Base-by-base conservation (phyloP, 257 asterid species). In the Solanum piurae region DNA sequence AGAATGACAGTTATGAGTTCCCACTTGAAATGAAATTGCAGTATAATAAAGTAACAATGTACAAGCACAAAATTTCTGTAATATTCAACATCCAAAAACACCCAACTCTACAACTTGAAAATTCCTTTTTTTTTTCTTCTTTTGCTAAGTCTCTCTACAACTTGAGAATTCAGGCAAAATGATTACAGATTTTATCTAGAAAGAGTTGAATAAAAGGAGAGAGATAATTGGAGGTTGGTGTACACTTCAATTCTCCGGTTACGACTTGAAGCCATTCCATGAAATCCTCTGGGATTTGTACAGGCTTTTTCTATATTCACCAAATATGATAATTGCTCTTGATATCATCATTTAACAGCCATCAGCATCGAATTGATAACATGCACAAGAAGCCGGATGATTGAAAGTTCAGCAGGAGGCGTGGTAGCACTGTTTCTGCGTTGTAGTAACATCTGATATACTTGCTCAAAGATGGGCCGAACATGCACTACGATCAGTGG, bases 381-480 rank as follows among this genome's bases (percentile, higher is more conserved):
- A 42, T 96, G 98, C 96, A 94, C 90, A 90, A 97, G 92, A 83
- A 96, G 88, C 7, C 98, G 99, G 88, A 95, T 94, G 91, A 55
- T 92, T 44, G 96, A 90, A 29, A 93, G 91, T 36, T 95, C 99
- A 0, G 91, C 38, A 18, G 91, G 89, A 1, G 90, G 83, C 0
- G 91, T 88, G 21, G 94, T 92, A 3, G 98, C 97, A 88, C 92
- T 90, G 89, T 84, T 93, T 86, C 95, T 96, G 49, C 94, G 98
- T 88, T 94, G 99, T 86, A 91, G 91, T 88, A 97, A 64, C 86
- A 93, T 95, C 87, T 95, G 98, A 91, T 94, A 97, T 8, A 97
- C 99, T 91, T 97, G 99, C 91, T 97, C 99, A 52, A 97, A 95
- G 92, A 97, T 96, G 5, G 98, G 98, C 3, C 96, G 98, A 13